Evolutionary conservation across 805 yeast genomes (phyloP), one percentile per base, ranked within the genome.

Genomic region (Naumovozyma baii): DNA sequence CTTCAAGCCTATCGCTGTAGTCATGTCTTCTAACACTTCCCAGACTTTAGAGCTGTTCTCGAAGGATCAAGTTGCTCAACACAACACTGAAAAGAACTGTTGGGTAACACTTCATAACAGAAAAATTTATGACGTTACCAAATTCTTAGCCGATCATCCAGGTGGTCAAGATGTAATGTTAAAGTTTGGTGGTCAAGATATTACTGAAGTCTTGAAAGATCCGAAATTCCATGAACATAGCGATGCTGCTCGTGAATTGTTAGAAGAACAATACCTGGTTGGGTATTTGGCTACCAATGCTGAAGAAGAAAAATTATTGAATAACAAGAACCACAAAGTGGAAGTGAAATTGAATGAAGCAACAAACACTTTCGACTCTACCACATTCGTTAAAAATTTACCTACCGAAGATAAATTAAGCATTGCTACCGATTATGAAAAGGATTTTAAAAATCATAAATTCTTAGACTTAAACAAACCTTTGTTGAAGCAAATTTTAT

Each of bases 381-480:
- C 80, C 1, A 67, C 66, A 12, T 67, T 76, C 47, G 83, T 58
- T 13, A 45, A 78, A 34, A 74, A 79, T 17, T 67, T 83, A 33
- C 94, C 95, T 18, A 64, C 82, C 3, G 83, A 78, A 49, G 86
- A 79, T 25, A 76, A 79, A 50, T 66, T 90, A 40, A 73, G 76
- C 36, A 73, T 87, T 43, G 80, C 78, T 47, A 92, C 98, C 1
- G 95, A 92, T 61, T 80, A 72, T 49, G 57, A 63, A 3, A 73
- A 63, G 33, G 98, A 92, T 65, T 76, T 65, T 49, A 67, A 71
- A 48, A 80, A 78, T 47, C 94, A 92, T 68, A 73, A 82, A 59
- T 92, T 92, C 61, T 68, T 92, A 51, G 97, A 92, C 61, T 73
- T 92, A 55, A 77, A 72, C 50, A 78, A 76, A 59, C 94, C 98